phyloP scores from a whole-genome alignment of 306 rosid genomes.

The Comarum palustre region DNA sequence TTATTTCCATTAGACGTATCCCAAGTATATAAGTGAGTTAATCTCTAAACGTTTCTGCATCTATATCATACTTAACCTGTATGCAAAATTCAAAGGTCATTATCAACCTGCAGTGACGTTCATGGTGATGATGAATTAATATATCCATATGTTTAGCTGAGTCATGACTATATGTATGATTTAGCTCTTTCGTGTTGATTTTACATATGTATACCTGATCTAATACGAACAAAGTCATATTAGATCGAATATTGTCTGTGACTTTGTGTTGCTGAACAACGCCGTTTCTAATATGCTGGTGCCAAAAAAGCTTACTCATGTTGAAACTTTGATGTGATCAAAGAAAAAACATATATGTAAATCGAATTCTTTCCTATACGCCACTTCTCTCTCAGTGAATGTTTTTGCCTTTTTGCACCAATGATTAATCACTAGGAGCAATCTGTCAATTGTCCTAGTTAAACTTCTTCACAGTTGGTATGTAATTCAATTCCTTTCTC shows the following conservation, averaged over 20 bases:
- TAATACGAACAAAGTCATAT: not conserved
- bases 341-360: not conserved
- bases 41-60: no score
- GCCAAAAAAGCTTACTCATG: not conserved
- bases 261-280: not conserved
- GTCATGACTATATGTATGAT: not conserved
- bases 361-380: not conserved
- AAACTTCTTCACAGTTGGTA: not conserved
- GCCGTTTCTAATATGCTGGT: not conserved
- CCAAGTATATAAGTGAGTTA: no score
- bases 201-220: not conserved
- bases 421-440: conserved; percentile 1
- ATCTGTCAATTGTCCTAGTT: not conserved
- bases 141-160: not conserved
- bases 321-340: not conserved
- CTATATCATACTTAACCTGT: no score
- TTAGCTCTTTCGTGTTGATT: not conserved
- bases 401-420: conserved; percentile 10
- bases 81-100: no score
- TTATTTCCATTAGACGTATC: no score
- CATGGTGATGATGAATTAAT: not conserved
- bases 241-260: not conserved
- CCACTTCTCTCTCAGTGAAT: conserved; percentile 5
- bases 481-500: conserved; percentile 24
- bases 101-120: no score